Evolutionary conservation across 805 yeast species (phyloP).

Genomic region (Candida stauntonica): DNA sequence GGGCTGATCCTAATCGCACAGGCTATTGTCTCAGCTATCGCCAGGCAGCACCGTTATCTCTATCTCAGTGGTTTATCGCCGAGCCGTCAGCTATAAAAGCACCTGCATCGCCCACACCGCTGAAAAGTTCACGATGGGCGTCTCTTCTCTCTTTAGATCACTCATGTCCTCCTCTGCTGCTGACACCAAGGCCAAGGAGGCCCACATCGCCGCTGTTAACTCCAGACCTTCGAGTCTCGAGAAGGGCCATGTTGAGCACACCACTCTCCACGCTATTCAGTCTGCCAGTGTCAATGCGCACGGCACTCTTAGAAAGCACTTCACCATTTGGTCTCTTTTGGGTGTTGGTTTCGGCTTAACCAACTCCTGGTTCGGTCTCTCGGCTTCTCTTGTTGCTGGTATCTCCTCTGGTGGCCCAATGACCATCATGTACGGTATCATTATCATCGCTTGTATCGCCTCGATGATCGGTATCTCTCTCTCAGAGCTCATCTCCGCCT

Average conservation of each 20-base stretch:
- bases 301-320: slow-evolving; percentile 27
- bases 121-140: neutral
- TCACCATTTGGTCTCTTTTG: slow-evolving; percentile 42
- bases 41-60: no score
- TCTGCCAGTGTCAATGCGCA: slow-evolving; percentile 10
- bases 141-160: neutral
- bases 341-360: slow-evolving; percentile 61
- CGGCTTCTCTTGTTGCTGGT: slow-evolving; percentile 52
- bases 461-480: slow-evolving; percentile 45
- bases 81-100: neutral
- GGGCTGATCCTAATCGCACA: neutral
- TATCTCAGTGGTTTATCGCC: neutral
- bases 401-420: slow-evolving; percentile 56
- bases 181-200: slow-evolving; percentile 6
- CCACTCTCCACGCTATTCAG: slow-evolving; percentile 6
- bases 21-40: neutral
- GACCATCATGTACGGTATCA: slow-evolving; percentile 51
- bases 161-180: slow-evolving; percentile 8
- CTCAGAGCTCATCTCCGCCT: slow-evolving; percentile 49
- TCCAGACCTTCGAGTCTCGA: slow-evolving; percentile 7
- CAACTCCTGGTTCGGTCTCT: slow-evolving; percentile 58
- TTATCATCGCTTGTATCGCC: slow-evolving; percentile 45
- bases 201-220: slow-evolving; percentile 1
- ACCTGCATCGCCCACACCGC: neutral
- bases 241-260: slow-evolving; percentile 15